Evolutionary conservation across 2,329 filamentous ascomycete species (phyloP).

Genomic region (Epichloe amarillans): DNA sequence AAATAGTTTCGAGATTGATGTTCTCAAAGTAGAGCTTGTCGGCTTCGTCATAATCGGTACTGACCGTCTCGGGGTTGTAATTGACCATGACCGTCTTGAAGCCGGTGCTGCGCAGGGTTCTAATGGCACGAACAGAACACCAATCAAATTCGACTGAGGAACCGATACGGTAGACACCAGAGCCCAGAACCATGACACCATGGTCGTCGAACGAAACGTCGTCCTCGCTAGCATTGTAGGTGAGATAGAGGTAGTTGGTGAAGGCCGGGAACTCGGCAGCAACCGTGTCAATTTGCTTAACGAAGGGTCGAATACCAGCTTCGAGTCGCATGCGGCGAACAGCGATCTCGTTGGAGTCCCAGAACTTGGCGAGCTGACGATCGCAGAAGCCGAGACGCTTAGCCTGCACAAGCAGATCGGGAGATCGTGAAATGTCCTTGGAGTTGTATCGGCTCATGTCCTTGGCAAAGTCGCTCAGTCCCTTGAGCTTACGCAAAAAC

Average conservation of each 20-base stretch:
- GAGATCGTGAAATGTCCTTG: slow-evolving; percentile 49
- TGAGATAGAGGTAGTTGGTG: slow-evolving; percentile 94
- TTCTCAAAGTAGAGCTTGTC: slow-evolving; percentile 95
- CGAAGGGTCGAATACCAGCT: slow-evolving; percentile 70
- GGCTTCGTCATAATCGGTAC: slow-evolving; percentile 87
- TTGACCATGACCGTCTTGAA: slow-evolving; percentile 97
- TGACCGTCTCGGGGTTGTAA: slow-evolving; percentile 81
- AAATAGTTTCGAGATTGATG: slow-evolving; percentile 76
- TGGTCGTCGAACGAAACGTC: slow-evolving; percentile 79
- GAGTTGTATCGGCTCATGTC: slow-evolving; percentile 54
- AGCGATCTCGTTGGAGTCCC: slow-evolving; percentile 86
- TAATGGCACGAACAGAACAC: slow-evolving; percentile 91
- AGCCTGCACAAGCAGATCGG: slow-evolving; percentile 60
- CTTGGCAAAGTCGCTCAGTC: slow-evolving; percentile 78
- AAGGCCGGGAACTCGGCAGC: slow-evolving; percentile 89
- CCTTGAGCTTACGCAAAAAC: slow-evolving; percentile 89
- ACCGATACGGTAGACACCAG: slow-evolving; percentile 92
- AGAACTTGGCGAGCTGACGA: slow-evolving; percentile 84
- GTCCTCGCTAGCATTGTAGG: slow-evolving; percentile 81
- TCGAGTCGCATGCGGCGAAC: slow-evolving; percentile 77
- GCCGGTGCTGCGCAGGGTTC: slow-evolving; percentile 70
- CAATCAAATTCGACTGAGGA: slow-evolving; percentile 98
- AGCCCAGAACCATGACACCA: slow-evolving; percentile 91
- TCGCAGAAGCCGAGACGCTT: slow-evolving; percentile 94
- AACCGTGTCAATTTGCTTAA: slow-evolving; percentile 98